These are phyloP conservation scores for Wickerhamiella azymoides DNA, from an alignment of 805 yeast genomes.

Conservation along the genomic window DNA sequence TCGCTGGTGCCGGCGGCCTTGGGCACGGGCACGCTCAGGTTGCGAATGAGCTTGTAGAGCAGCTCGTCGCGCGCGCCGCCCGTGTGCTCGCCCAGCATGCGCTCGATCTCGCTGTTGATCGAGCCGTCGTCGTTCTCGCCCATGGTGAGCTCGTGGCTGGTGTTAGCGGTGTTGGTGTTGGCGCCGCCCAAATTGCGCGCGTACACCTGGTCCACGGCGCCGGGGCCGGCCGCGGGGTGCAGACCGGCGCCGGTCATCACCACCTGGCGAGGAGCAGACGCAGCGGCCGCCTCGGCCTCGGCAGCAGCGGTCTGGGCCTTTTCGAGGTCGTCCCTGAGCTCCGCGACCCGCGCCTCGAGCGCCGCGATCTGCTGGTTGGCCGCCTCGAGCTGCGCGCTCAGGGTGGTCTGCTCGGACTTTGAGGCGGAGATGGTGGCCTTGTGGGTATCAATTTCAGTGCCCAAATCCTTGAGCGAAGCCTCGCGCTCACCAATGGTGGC, in stretches of 20 bases:
- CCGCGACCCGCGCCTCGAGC: slow-evolving; percentile 22
- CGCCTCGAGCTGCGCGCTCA: neutral
- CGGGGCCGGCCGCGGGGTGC: slow-evolving; percentile 24
- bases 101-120: slow-evolving; percentile 73
- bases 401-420: slow-evolving; percentile 15
- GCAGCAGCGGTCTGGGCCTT: slow-evolving; percentile 14
- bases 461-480: slow-evolving; percentile 9
- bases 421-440: neutral
- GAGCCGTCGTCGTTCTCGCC: slow-evolving; percentile 19
- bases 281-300: slow-evolving; percentile 8
- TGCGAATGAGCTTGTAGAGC: slow-evolving; percentile 41
- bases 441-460: slow-evolving; percentile 1
- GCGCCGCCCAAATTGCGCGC: slow-evolving; percentile 10
- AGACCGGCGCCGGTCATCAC: slow-evolving; percentile 7
- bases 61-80: slow-evolving; percentile 17
- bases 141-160: slow-evolving; percentile 16
- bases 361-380: slow-evolving; percentile 8
- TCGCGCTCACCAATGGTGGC: neutral
- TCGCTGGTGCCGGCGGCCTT: slow-evolving; percentile 47
- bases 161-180: slow-evolving; percentile 22
- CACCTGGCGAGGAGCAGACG: slow-evolving; percentile 8
- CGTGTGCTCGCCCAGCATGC: slow-evolving; percentile 24
- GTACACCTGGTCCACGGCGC: neutral
- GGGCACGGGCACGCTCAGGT: slow-evolving; percentile 72
- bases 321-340: slow-evolving; percentile 20